Evolutionary conservation across 202 grass and related monocot genomes (phyloP), one percentile per base, ranked within the genome.

Genomic region (Panicum virgatum): DNA sequence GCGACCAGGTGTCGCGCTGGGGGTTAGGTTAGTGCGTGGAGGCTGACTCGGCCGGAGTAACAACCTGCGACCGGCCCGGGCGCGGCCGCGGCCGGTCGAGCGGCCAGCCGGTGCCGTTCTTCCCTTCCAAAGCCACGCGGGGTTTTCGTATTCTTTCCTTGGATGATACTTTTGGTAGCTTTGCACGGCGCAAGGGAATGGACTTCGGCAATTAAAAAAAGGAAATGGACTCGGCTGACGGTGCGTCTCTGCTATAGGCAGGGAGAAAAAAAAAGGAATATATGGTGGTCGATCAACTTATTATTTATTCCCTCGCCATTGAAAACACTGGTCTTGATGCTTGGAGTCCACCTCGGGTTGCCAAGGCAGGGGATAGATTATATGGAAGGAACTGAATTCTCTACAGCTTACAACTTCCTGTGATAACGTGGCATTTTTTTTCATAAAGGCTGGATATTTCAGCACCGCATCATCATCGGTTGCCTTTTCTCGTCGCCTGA

Each of bases 31-130:
- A 12, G 8, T 6, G 5, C 52, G 61, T 80, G 78, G 78, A 67
- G 14, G 73, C 58, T 82, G 83, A 86, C 66, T 50, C 32, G 73
- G 83, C 83, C 65, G 43, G 11, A 32, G 36, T 18, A 80, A 60
- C 77, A 40, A 48, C 61, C 38, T 1, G 27, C 4, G 39, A 1
- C 26, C 37, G 52, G 4, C 10, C 4, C 20, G 44, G n/a, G n/a
- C n/a, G n/a, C n/a, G n/a, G 25, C 19, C 22, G 22, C 67, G 30
- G 3, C 67, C 23, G 51, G n/a, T 5, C 47, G 14, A 0, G 26
- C 6, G 14, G 12, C 12, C 11, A 12, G 13, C 20, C 26, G 63
- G 30, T 39, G 68, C 76, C 83, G 70, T 65, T 26, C 32, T 27
- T 27, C 7, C 43, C 59, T 47, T 53, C 65, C 4, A 50, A n/a